phyloP scores from a whole-genome alignment of 2,329 filamentous ascomycete species.

The Claviceps lovelessii region DNA sequence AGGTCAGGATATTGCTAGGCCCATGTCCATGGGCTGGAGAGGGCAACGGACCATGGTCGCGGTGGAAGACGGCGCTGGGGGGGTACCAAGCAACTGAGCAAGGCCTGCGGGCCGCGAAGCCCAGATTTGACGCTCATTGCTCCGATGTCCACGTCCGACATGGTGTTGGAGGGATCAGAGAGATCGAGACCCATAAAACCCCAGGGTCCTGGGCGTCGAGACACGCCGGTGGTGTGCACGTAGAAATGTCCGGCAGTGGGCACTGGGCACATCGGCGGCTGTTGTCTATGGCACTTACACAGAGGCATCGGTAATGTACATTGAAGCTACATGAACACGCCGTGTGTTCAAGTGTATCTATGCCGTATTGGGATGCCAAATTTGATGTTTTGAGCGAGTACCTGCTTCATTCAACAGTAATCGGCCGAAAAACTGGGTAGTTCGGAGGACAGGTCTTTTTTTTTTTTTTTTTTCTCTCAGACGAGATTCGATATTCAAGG shows the following conservation, averaged over 20 bases:
- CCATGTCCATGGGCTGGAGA: not conserved
- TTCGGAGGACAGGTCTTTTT: not conserved
- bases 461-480: too few relatives aligned
- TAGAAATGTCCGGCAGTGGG: not conserved
- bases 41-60: not conserved
- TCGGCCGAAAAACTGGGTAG: not conserved
- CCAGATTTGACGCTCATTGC: slow-evolving; percentile 20
- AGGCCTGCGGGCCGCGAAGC: slow-evolving; percentile 5
- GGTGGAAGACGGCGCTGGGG: not conserved
- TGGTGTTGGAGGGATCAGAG: slow-evolving; percentile 15
- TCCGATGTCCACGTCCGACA: slow-evolving; percentile 18
- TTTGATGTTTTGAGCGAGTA: too few relatives aligned
- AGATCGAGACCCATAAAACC: slow-evolving; percentile 13
- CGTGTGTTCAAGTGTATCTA: too few relatives aligned
- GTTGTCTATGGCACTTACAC: not conserved
- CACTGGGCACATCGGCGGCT: not conserved
- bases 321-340: too few relatives aligned
- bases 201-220: slow-evolving; percentile 11
- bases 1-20: slow-evolving; percentile 2
- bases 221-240: not conserved
- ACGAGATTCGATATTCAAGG: not conserved
- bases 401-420: not conserved
- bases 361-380: too few relatives aligned
- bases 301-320: too few relatives aligned
- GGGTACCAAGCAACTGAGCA: not conserved